Evolutionary conservation across 208 protist genomes (phyloP).

Genomic region (Vickermania spadyakhi): DNA sequence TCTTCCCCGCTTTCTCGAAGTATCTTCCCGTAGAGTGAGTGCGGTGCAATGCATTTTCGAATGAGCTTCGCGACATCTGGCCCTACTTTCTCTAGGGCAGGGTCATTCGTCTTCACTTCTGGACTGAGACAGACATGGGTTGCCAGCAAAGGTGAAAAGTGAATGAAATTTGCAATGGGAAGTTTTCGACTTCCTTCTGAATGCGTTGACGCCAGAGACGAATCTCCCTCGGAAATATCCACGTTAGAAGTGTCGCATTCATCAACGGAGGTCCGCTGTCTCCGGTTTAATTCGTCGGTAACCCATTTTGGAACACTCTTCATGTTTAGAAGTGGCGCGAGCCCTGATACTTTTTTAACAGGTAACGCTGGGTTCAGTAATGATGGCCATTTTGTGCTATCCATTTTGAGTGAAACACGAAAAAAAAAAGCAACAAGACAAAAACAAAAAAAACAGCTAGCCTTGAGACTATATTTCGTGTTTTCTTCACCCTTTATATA

Average conservation of each 20-base stretch:
- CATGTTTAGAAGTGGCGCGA: background rate
- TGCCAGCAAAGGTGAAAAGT: background rate
- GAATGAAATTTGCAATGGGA: background rate
- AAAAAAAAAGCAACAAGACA: too few relatives aligned
- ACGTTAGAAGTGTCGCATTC: background rate
- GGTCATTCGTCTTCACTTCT: background rate
- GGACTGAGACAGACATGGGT: background rate
- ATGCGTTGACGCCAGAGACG: background rate
- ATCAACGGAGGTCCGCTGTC: background rate
- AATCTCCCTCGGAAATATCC: background rate
- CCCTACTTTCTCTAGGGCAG: background rate
- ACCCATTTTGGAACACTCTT: constrained; percentile 1
- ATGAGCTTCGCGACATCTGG: background rate
- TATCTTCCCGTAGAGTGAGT: background rate
- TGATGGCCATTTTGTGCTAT: background rate
- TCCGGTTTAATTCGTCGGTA: background rate
- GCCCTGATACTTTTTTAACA: background rate
- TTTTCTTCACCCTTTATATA: too few relatives aligned
- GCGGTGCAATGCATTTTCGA: background rate
- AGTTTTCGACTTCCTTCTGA: background rate
- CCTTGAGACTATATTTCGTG: too few relatives aligned
- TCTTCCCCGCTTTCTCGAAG: background rate
- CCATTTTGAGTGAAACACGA: too few relatives aligned
- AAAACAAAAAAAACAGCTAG: too few relatives aligned
- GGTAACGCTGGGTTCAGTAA: background rate